These are phyloP conservation scores for Podospora comata DNA, from an alignment of 495 filamentous ascomycete species.

Conservation along the genomic window DNA sequence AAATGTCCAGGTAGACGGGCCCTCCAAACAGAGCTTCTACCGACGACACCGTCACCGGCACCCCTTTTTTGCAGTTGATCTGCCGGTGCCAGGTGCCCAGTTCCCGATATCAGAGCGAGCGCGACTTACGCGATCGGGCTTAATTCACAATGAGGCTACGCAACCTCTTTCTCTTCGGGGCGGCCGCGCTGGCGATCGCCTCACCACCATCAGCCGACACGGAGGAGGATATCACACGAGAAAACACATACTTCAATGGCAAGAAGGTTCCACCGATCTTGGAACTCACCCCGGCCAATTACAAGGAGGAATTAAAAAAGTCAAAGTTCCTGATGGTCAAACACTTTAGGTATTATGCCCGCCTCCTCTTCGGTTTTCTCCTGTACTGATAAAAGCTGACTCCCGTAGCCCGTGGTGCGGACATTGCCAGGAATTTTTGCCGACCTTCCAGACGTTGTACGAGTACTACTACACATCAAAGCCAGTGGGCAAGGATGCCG, in stretches of 20 bases:
- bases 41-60: slow-evolving; percentile 3
- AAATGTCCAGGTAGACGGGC: slow-evolving; percentile 7
- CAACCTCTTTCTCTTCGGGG: slow-evolving; percentile 40
- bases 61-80: not conserved
- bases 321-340: slow-evolving; percentile 49
- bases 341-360: slow-evolving; percentile 44
- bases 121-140: not conserved
- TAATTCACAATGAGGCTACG: slow-evolving; percentile 27
- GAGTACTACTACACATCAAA: slow-evolving; percentile 97
- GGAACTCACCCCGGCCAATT: slow-evolving; percentile 47
- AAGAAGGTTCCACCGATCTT: slow-evolving; percentile 71
- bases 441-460: slow-evolving; percentile 87
- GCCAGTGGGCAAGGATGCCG: slow-evolving; percentile 43
- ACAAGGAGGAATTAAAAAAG: slow-evolving; percentile 37
- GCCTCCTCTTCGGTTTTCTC: not conserved
- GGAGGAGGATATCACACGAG: slow-evolving; percentile 33
- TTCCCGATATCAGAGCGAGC: not conserved
- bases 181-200: slow-evolving; percentile 37
- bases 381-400: slow-evolving; percentile 18
- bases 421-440: slow-evolving; percentile 78
- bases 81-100: slow-evolving; percentile 8
- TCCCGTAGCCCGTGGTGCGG: slow-evolving; percentile 57
- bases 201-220: slow-evolving; percentile 29
- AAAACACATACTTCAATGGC: slow-evolving; percentile 73
- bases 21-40: slow-evolving; percentile 3